Conservation (phyloP, 2,329 filamentous ascomycete species). For the Diaporthe sp. region DNA sequence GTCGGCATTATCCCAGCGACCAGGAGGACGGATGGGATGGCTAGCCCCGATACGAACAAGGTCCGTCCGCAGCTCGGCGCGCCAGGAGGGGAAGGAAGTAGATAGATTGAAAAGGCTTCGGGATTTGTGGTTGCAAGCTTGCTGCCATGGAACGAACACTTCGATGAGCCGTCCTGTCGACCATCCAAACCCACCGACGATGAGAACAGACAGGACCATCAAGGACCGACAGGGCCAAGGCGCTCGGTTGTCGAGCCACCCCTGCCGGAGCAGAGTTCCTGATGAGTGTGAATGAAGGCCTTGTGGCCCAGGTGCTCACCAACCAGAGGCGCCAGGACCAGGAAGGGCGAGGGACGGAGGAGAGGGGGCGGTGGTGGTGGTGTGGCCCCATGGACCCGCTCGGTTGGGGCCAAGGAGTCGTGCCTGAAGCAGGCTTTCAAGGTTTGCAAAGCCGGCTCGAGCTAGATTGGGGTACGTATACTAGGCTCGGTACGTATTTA, state of each 20-base stretch:
- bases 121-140: neutral
- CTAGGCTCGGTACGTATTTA: neutral
- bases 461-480: conserved; percentile 22
- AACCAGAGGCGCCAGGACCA: conserved; percentile 10
- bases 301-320: conserved; percentile 2
- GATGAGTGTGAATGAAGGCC: conserved; percentile 16
- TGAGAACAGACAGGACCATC: conserved; percentile 7
- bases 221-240: conserved; percentile 17
- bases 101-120: conserved; percentile 23
- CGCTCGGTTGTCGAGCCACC: neutral
- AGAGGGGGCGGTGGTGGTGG: conserved; percentile 10
- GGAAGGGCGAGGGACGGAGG: conserved; percentile 9
- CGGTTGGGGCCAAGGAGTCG: conserved; percentile 30
- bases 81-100: conserved; percentile 20
- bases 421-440: conserved; percentile 33
- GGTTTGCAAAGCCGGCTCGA: conserved; percentile 17
- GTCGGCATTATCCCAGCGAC: conserved; percentile 26
- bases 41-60: neutral
- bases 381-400: conserved; percentile 21
- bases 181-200: neutral
- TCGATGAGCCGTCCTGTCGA: neutral
- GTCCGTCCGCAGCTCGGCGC: conserved; percentile 11
- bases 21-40: conserved; percentile 9
- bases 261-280: conserved; percentile 25
- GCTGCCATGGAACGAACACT: neutral